Conservation (phyloP, 1,284 basidiomycete species). For the Microbotryum intermedium region DNA sequence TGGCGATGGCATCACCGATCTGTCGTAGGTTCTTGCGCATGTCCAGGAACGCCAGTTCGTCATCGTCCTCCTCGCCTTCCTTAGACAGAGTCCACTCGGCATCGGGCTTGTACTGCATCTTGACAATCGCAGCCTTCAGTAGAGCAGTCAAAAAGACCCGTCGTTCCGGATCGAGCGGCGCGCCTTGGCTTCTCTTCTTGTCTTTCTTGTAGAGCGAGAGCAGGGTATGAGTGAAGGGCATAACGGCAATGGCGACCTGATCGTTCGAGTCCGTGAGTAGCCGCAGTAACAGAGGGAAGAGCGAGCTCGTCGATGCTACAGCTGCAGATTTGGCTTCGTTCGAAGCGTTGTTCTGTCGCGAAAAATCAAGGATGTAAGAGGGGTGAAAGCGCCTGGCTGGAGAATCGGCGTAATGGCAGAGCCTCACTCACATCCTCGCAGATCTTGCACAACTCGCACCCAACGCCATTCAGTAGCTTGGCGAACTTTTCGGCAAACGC, state of each 20-base stretch:
- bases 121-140: conserved; percentile 69
- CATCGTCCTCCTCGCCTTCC: conserved; percentile 67
- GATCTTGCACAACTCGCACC: conserved; percentile 76
- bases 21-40: conserved; percentile 79
- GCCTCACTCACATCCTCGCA: conserved; percentile 57
- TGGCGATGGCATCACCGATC: conserved; percentile 70
- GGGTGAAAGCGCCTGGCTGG: background rate
- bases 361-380: rapidly evolving
- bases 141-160: conserved; percentile 71
- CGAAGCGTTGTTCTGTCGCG: conserved; percentile 51
- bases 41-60: conserved; percentile 73
- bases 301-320: conserved; percentile 55
- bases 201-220: conserved; percentile 66
- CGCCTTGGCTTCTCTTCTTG: conserved; percentile 58
- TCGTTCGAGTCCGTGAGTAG: conserved; percentile 86
- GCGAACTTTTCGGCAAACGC: conserved; percentile 84
- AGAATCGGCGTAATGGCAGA: conserved; percentile 1
- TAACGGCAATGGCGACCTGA: conserved; percentile 69
- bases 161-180: conserved; percentile 47
- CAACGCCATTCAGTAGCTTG: conserved; percentile 71
- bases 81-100: conserved; percentile 69
- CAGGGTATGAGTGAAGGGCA: conserved; percentile 66
- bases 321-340: conserved; percentile 62
- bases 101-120: conserved; percentile 51
- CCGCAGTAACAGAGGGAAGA: conserved; percentile 72